Evolutionary conservation across 148 eudicot species (phyloP).

Genomic region (Hydrangea macrophylla): DNA sequence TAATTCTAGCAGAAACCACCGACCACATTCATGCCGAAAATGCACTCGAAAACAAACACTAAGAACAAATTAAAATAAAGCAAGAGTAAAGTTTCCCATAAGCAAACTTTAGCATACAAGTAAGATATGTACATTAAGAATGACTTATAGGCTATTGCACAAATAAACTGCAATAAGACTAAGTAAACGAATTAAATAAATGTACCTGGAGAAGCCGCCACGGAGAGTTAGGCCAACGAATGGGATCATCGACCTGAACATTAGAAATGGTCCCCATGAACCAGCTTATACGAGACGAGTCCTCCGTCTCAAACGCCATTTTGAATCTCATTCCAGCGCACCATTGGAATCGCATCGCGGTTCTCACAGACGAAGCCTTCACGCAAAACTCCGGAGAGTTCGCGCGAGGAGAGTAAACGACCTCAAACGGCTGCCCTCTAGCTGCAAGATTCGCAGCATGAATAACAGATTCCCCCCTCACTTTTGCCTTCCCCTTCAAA

Average conservation of each 20-base stretch:
- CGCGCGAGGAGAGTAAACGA: conserved; percentile 82
- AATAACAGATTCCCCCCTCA: conserved; percentile 49
- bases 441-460: conserved; percentile 67
- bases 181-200: neutral
- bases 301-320: conserved; percentile 99
- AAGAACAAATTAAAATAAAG: no score
- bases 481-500: conserved; percentile 25
- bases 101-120: no score
- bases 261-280: conserved; percentile 91
- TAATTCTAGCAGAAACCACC: no score
- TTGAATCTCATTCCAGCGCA: conserved; percentile 91
- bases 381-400: conserved; percentile 91
- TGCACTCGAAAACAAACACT: no score
- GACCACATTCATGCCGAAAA: no score
- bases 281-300: conserved; percentile 97
- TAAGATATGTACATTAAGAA: no score
- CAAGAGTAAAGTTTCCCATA: no score
- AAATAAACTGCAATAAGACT: neutral
- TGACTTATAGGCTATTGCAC: no score
- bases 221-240: conserved; percentile 91
- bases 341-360: conserved; percentile 79
- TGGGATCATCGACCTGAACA: conserved; percentile 74
- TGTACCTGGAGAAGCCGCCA: conserved; percentile 92
- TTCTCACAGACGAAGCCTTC: conserved; percentile 57
- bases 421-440: conserved; percentile 75